phyloP scores from a whole-genome alignment of 805 yeast species.

The Dipodascus geniculatus region DNA sequence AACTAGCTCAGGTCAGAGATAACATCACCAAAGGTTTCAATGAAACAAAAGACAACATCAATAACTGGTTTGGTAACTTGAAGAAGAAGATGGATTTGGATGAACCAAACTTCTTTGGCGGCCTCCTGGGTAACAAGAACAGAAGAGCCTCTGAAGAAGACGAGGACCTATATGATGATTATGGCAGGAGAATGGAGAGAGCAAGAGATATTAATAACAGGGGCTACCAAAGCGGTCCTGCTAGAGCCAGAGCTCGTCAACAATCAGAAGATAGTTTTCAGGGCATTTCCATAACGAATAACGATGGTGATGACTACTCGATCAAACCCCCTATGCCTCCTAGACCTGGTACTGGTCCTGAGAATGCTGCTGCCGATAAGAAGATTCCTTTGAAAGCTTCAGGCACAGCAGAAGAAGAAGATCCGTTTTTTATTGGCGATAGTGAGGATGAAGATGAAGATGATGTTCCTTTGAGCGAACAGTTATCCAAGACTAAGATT shows the following conservation, averaged over 20 bases:
- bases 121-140: neutral
- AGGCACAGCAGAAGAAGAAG: conserved; percentile 33
- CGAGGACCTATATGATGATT: conserved; percentile 5
- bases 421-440: conserved; percentile 40
- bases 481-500: neutral
- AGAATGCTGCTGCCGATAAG: conserved; percentile 27
- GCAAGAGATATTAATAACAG: conserved; percentile 4
- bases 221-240: conserved; percentile 3
- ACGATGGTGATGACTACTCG: conserved; percentile 4
- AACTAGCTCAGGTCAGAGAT: conserved; percentile 44
- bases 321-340: conserved; percentile 24
- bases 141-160: neutral
- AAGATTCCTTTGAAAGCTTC: conserved; percentile 10
- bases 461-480: neutral
- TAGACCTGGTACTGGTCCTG: conserved; percentile 31
- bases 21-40: conserved; percentile 63
- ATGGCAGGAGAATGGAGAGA: conserved; percentile 6
- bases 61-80: conserved; percentile 66
- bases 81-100: conserved; percentile 40
- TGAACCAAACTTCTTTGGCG: conserved; percentile 5
- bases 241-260: conserved; percentile 33
- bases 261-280: conserved; percentile 44
- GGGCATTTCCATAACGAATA: conserved; percentile 33
- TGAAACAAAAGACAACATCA: conserved; percentile 66
- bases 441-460: conserved; percentile 33